Base-by-base conservation (phyloP, 192 early-diverging fungal species). In the Umbelopsis ramanniana region DNA sequence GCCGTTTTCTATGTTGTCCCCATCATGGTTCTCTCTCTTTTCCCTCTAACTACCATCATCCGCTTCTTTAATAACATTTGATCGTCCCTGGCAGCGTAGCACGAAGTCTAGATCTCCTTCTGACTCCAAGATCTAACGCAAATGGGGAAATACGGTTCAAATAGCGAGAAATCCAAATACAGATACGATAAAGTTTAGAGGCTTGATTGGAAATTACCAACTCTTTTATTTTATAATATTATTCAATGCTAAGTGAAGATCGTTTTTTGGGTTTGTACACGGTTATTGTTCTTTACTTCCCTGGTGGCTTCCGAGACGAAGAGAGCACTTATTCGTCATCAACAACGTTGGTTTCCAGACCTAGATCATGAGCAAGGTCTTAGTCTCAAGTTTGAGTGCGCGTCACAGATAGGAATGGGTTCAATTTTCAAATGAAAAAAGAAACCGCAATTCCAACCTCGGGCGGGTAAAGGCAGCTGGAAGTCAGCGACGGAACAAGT, bases 381-480 rank as follows among this genome's bases (percentile, higher is more conserved):
- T 63, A 63, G 57, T 63, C 57, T 63, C 26, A 35, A 63, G 15
- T 12, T 63, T 29, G 57, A 7, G 33, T 38, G 57, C 57, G 57
- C 57, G 57, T 63, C 57, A 63, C 57, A 63, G 57, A 63, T 63
- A 35, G 57, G 57, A 63, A 63, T 6, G 8, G 12, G 33, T 14
- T 29, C 15, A 15, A 10, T 33, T 57, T 22, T 26, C 54, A 57
- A 57, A 57, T 19, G 6, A 17, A 19, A 63, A 37, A 37, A 29
- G 26, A 37, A 63, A 29, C 57, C 8, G 12, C 4, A 35, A 33
- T 63, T 63, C 57, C 57, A 37, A 63, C 57, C 57, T 63, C 57
- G 57, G 57, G 57, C 57, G 57, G 35, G 26, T 63, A 63, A 63
- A 63, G 57, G 15, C 57, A 15, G 57, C 33, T 37, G 57, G 57